phyloP scores from a whole-genome alignment of 2,329 filamentous ascomycete genomes.

The Colletotrichum sp. region DNA sequence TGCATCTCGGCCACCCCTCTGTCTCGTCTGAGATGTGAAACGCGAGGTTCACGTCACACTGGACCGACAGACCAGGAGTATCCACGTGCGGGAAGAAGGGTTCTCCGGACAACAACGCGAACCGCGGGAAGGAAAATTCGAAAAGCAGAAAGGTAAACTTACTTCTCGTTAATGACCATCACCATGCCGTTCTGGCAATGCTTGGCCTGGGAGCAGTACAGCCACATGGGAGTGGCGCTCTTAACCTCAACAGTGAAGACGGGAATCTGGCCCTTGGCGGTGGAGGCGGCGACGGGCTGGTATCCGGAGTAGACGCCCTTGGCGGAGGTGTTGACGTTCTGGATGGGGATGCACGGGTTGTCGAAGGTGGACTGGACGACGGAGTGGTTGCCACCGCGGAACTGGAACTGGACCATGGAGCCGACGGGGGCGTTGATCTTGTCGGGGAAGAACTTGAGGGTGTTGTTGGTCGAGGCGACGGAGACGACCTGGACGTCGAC shows the following conservation, averaged over 20 bases:
- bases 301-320: conserved; percentile 72
- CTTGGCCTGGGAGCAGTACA: conserved; percentile 76
- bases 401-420: conserved; percentile 71
- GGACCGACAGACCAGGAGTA: neutral
- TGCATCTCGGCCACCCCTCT: neutral
- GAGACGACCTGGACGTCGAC: conserved; percentile 65
- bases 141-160: conserved; percentile 33
- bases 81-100: neutral
- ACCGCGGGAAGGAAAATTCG: neutral
- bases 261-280: conserved; percentile 56
- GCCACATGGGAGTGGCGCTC: conserved; percentile 74
- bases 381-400: conserved; percentile 75
- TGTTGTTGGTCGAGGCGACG: conserved; percentile 62
- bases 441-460: conserved; percentile 69
- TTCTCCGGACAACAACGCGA: neutral
- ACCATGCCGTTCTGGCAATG: conserved; percentile 81
- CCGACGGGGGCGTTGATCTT: conserved; percentile 68
- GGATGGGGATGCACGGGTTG: conserved; percentile 69
- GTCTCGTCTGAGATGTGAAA: conserved; percentile 18
- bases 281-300: conserved; percentile 63
- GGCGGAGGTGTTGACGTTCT: conserved; percentile 53
- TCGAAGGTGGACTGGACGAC: conserved; percentile 80
- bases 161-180: conserved; percentile 79
- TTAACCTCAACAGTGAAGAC: conserved; percentile 76
- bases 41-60: neutral